phyloP scores from a whole-genome alignment of 2,329 filamentous ascomycete genomes.

The Coniochaeta ligniaria region DNA sequence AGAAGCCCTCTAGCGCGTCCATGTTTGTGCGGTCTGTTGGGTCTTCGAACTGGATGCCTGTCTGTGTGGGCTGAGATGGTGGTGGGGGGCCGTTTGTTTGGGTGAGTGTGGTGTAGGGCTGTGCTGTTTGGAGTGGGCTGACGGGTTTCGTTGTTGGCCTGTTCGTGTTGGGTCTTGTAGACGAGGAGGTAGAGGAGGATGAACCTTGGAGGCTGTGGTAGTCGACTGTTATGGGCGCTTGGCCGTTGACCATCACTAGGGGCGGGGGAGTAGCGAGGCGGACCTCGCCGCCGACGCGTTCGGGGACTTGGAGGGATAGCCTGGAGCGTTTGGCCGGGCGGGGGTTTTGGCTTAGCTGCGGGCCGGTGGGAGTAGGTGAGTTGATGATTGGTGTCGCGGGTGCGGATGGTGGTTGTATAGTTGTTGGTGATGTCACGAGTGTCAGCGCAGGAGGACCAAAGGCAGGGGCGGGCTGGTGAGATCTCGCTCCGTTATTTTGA shows the following conservation, averaged over 20 bases:
- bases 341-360: not conserved
- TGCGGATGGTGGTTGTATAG: not conserved
- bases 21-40: conserved; percentile 42
- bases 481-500: not conserved
- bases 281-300: conserved; percentile 21
- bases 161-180: not conserved
- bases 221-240: conserved; percentile 6
- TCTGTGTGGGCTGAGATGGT: not conserved
- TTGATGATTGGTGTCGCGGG: conserved; percentile 5
- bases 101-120: not conserved
- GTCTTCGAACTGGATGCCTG: not conserved
- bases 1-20: conserved; percentile 47
- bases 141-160: not conserved
- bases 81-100: not conserved
- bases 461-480: not conserved
- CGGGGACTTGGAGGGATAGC: conserved; percentile 55
- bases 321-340: conserved; percentile 32
- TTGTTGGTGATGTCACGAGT: not conserved
- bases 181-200: not conserved
- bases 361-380: not conserved
- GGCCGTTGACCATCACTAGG: conserved; percentile 22
- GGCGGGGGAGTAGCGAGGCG: conserved; percentile 23
- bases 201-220: not conserved
- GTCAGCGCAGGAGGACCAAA: not conserved
- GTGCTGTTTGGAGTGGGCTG: conserved; percentile 4